Evolutionary conservation across 2,329 filamentous ascomycete genomes (phyloP), one percentile per base, ranked within the genome.

Genomic region (Exserohilum turcica): DNA sequence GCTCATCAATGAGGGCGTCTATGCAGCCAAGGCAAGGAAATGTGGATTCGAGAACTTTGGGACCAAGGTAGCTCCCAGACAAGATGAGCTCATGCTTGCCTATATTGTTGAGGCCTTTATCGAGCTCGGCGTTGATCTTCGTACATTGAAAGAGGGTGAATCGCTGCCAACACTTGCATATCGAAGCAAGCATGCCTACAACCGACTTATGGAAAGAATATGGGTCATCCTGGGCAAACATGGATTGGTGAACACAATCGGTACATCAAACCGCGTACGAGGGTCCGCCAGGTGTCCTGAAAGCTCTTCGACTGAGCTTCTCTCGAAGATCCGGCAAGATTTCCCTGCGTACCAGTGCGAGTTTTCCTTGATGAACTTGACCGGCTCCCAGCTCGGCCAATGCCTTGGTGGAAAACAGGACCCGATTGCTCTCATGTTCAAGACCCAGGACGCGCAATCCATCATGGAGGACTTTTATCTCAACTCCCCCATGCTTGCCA

Each of bases 391-490:
- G n/a, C 39, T 60, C 5, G 59, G 47, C 0, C 12, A 38, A 15
- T 62, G 59, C 27, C 45, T 62, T 5, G 31, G 9, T 7, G 59
- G 57, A 7, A 32, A 45, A 16, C 28, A 48, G 27, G 57, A 62
- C 28, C 51, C 54, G 5, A 24, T 60, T 6, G 28, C 40, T 24
- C 54, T 63, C 12, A 39, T 63, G 38, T 63, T 63, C 42, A 50
- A 50, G 9, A 60, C 32, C 12, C 42, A 21, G 5, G 19, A 21
- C 2, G 42, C 57, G 16, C 32, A 32, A 27, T 32, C 48, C 7
- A 48, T 61, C 21, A 42, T 64, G 39, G 61, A 54, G 29, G 51
- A 57, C 9, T 56, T 46, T 21, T 64, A 64, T 31, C 24, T 15
- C 36, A 51, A 51, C 21, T 54, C 56, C 3, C 59, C 59, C 6